A percentile compares a stretch with the other conserved stretches of the same genome.
These are phyloP conservation scores for Sclerotinia subarctica DNA, from an alignment of 2,329 filamentous ascomycete species.

Conservation along the genomic window DNA sequence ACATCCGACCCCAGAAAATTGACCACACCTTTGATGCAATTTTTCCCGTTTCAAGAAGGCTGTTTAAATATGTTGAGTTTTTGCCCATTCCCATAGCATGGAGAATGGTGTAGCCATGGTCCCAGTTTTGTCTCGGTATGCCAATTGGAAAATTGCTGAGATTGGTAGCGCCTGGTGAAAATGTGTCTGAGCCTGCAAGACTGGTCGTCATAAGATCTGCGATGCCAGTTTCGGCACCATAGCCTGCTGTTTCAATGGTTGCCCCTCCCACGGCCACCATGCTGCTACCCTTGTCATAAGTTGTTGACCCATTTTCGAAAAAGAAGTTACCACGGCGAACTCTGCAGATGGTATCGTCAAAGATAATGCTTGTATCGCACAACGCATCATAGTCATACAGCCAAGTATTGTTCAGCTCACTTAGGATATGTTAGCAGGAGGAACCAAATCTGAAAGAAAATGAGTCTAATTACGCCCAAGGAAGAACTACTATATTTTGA, in stretches of 20 bases:
- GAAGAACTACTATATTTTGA: slow-evolving; percentile 9
- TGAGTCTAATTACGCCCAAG: slow-evolving; percentile 2
- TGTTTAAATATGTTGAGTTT: background rate
- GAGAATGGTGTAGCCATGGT: slow-evolving; percentile 11
- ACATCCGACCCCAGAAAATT: slow-evolving; percentile 17
- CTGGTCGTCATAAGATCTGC: background rate
- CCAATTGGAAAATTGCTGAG: slow-evolving; percentile 3
- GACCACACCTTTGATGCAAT: slow-evolving; percentile 11
- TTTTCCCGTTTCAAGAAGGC: background rate
- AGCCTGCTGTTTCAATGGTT: background rate
- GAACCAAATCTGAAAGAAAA: background rate
- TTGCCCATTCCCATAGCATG: slow-evolving; percentile 7
- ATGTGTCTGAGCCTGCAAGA: background rate
- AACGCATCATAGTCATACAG: background rate
- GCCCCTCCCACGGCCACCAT: background rate
- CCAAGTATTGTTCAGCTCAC: slow-evolving; percentile 6
- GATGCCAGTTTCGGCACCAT: background rate
- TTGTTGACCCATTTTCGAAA: background rate
- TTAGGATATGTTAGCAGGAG: background rate
- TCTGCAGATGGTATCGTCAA: background rate
- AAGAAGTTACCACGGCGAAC: background rate
- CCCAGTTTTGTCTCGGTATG: slow-evolving; percentile 4
- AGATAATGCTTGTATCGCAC: background rate
- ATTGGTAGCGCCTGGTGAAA: background rate
- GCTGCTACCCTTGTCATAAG: background rate